Evolutionary conservation across 495 filamentous ascomycete species (phyloP).

Genomic region (Gamarada debralockiae): DNA sequence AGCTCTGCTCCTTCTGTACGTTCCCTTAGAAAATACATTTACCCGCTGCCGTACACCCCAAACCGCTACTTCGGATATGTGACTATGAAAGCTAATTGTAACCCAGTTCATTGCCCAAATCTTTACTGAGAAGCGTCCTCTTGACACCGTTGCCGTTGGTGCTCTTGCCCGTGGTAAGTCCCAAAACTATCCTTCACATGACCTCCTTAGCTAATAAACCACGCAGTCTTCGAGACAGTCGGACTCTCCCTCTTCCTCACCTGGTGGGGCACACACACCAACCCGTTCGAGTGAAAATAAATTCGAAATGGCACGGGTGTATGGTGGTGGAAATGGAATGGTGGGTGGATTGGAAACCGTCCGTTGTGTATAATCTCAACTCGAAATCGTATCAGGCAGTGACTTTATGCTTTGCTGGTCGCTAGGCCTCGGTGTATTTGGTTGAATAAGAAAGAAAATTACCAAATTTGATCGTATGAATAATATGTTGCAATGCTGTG

Average conservation of each 20-base stretch:
- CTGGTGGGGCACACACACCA: constrained; percentile 95
- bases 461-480: background rate
- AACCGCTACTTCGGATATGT: background rate
- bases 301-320: background rate
- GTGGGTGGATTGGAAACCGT: background rate
- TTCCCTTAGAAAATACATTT: constrained; percentile 23
- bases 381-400: constrained; percentile 15
- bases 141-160: constrained; percentile 85
- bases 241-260: constrained; percentile 88
- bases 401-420: constrained; percentile 15
- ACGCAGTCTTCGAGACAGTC: constrained; percentile 80
- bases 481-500: background rate
- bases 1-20: constrained; percentile 83
- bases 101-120: constrained; percentile 77
- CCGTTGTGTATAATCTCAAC: constrained; percentile 12
- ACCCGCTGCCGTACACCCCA: background rate
- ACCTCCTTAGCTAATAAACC: background rate
- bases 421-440: constrained; percentile 15
- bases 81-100: background rate
- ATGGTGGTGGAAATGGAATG: background rate
- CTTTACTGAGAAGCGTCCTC: constrained; percentile 83
- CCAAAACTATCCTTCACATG: background rate
- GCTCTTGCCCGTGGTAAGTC: constrained; percentile 58
- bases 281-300: constrained; percentile 61
- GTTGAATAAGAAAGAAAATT: background rate